phyloP scores from a whole-genome alignment of 306 rosid species.

The Vicia villosa region DNA sequence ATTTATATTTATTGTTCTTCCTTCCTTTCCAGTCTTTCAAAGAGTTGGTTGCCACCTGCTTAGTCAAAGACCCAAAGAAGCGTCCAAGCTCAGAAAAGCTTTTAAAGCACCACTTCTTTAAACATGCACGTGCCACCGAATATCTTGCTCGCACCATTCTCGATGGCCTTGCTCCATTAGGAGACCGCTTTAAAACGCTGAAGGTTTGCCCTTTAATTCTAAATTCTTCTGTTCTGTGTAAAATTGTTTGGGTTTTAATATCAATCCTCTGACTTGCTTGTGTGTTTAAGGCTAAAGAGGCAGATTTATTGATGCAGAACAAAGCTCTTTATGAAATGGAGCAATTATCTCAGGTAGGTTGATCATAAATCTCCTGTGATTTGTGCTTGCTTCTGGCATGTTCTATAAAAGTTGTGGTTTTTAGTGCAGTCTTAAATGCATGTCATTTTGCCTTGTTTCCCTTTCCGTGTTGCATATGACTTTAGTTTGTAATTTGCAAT shows the following conservation, averaged over 20 bases:
- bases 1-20: conserved; percentile 35
- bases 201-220: conserved; percentile 64
- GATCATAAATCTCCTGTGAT: conserved; percentile 18
- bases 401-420: conserved; percentile 22
- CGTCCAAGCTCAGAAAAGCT: conserved; percentile 96
- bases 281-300: conserved; percentile 76
- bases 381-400: conserved; percentile 21
- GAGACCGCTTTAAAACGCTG: conserved; percentile 80
- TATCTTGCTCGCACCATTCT: conserved; percentile 73
- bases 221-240: conserved; percentile 26
- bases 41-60: conserved; percentile 88
- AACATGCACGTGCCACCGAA: conserved; percentile 67
- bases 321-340: conserved; percentile 82
- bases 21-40: conserved; percentile 74
- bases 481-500: conserved; percentile 15
- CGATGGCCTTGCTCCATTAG: conserved; percentile 81
- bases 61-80: conserved; percentile 98
- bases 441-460: conserved; percentile 23
- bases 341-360: conserved; percentile 81
- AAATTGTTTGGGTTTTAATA: conserved; percentile 18
- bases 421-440: conserved; percentile 6
- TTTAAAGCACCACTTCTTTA: conserved; percentile 84
- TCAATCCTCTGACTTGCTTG: conserved; percentile 34
- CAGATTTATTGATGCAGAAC: conserved; percentile 86
- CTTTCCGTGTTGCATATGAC: neutral